A percentile compares a stretch with the other conserved stretches of the same genome.
phyloP scores from a whole-genome alignment of 768 basidiomycete species.

The Naganishia randhawae region DNA sequence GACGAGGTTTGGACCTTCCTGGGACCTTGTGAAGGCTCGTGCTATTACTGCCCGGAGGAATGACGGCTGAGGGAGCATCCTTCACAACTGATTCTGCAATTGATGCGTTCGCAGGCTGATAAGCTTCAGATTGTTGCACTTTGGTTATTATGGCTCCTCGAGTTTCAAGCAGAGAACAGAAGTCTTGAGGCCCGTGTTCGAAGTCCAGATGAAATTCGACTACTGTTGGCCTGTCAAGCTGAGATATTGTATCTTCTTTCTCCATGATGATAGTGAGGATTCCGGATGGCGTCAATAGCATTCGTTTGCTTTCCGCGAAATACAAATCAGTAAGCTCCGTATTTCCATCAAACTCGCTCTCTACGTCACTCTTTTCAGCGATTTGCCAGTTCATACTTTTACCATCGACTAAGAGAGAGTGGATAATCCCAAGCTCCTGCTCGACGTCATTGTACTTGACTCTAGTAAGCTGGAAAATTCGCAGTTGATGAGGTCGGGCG shows the following conservation, averaged over 20 bases:
- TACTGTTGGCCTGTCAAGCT: background rate
- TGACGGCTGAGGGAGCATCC: background rate
- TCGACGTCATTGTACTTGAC: background rate
- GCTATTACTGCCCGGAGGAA: background rate
- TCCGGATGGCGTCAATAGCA: background rate
- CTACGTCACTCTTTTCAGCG: background rate
- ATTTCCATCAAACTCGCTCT: background rate
- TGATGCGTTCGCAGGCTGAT: background rate
- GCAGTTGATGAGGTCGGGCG: background rate
- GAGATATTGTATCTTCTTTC: background rate
- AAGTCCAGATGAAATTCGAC: background rate
- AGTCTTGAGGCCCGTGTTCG: background rate
- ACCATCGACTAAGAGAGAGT: background rate
- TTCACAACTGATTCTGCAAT: background rate
- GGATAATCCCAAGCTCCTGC: background rate
- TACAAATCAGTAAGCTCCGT: background rate
- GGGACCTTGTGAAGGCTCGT: background rate
- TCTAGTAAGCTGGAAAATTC: background rate
- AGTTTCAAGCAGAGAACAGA: background rate
- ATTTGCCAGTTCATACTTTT: constrained; percentile 8
- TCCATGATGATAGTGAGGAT: background rate
- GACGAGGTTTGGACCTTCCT: background rate
- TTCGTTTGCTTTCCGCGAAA: background rate
- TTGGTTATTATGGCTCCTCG: background rate
- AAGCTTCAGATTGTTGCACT: background rate